Percentiles rank a stretch among this genome's conserved stretches.
phyloP scores from a whole-genome alignment of 2,329 filamentous ascomycete genomes.

The Fusarium denticulatum region DNA sequence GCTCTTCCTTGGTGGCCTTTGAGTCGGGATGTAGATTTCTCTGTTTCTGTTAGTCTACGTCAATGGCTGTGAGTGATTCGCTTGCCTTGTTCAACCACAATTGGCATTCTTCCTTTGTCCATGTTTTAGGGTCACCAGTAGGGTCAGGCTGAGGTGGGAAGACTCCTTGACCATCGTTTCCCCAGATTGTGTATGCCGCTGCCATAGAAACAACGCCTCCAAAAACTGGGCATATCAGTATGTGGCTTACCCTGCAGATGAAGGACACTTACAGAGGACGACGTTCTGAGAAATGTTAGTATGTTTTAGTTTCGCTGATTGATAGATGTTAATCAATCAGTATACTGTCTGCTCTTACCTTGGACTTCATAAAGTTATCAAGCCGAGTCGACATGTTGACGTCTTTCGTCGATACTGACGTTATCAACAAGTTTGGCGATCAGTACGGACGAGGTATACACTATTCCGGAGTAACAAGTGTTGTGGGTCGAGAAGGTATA shows the following conservation, averaged over 20 bases:
- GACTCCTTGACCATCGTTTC: slow-evolving; percentile 69
- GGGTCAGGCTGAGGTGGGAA: slow-evolving; percentile 82
- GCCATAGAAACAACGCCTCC: slow-evolving; percentile 28
- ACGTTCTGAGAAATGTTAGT: slow-evolving; percentile 63
- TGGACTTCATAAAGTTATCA: slow-evolving; percentile 41
- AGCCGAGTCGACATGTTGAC: slow-evolving; percentile 35
- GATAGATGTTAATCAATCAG: rapidly evolving
- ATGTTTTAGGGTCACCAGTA: slow-evolving; percentile 74
- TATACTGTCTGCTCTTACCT: slow-evolving; percentile 10
- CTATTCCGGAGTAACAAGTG: background rate
- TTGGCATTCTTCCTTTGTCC: slow-evolving; percentile 83
- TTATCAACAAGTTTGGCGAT: background rate
- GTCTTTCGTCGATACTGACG: background rate
- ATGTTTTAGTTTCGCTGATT: rapidly evolving
- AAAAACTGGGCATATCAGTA: slow-evolving; percentile 26
- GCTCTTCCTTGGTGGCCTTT: slow-evolving; percentile 55
- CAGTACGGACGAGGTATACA: background rate
- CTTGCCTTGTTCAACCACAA: slow-evolving; percentile 82
- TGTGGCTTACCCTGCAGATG: slow-evolving; percentile 34
- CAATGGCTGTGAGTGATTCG: background rate
- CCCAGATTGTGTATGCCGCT: slow-evolving; percentile 87
- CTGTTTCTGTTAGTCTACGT: slow-evolving; percentile 42
- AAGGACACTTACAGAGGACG: slow-evolving; percentile 66
- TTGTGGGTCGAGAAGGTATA: background rate
- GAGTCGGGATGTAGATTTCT: slow-evolving; percentile 58